These are phyloP conservation scores for Purpureocillium takamizusanense DNA, from an alignment of 2,329 filamentous ascomycete genomes.

Conservation along the genomic window DNA sequence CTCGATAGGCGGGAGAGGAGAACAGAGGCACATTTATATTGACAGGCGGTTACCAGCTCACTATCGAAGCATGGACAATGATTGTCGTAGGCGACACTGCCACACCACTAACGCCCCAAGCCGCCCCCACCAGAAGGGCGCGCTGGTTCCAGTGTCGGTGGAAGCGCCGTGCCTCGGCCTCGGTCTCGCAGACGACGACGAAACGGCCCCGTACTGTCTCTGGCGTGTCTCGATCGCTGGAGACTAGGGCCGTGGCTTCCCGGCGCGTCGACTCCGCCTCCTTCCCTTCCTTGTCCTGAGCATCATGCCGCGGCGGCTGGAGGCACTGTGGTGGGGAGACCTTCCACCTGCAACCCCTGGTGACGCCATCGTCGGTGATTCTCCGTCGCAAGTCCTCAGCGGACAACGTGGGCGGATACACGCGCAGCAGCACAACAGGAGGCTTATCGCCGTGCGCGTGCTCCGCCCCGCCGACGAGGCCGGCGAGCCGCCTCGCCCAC, in stretches of 20 bases:
- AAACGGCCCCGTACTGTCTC: slow-evolving; percentile 18
- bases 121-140: slow-evolving; percentile 12
- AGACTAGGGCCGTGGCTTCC: not conserved
- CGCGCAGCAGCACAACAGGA: slow-evolving; percentile 19
- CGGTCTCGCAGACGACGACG: slow-evolving; percentile 21
- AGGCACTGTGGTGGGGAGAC: slow-evolving; percentile 10
- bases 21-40: slow-evolving; percentile 2
- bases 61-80: slow-evolving; percentile 19
- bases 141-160: slow-evolving; percentile 31
- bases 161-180: slow-evolving; percentile 27
- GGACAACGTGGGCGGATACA: slow-evolving; percentile 19
- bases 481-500: slow-evolving; percentile 16
- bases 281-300: not conserved
- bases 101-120: no score
- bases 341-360: slow-evolving; percentile 19
- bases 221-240: slow-evolving; percentile 8
- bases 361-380: slow-evolving; percentile 31
- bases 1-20: not conserved
- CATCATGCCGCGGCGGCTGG: not conserved
- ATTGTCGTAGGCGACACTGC: no score
- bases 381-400: slow-evolving; percentile 23
- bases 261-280: no score
- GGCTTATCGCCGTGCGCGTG: slow-evolving; percentile 15
- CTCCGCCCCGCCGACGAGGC: slow-evolving; percentile 8
- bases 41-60: slow-evolving; percentile 19